These are phyloP conservation scores for Fusarium pilosicola DNA, from an alignment of 2,329 filamentous ascomycete species.

Conservation along the genomic window DNA sequence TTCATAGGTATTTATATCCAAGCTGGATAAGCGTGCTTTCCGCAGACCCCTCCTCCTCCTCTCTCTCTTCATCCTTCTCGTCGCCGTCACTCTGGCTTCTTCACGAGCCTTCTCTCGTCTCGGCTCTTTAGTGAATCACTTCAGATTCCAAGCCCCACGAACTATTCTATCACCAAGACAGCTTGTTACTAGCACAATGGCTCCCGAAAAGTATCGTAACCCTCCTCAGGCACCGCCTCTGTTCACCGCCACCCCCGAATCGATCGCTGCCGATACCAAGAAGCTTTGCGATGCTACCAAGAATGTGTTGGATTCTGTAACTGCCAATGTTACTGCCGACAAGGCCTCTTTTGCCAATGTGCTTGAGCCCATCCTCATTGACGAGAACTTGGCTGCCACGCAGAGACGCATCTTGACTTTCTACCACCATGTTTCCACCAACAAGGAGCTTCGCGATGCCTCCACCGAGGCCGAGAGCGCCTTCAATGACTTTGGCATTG, in stretches of 20 bases:
- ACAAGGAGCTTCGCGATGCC: conserved; percentile 76
- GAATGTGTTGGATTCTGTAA: conserved; percentile 72
- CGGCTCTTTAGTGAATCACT: conserved; percentile 65
- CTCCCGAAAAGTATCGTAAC: conserved; percentile 72
- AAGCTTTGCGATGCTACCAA: conserved; percentile 71
- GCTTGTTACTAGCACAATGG: conserved; percentile 68
- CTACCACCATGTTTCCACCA: conserved; percentile 80
- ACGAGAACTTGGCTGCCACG: conserved; percentile 73
- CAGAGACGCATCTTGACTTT: conserved; percentile 76
- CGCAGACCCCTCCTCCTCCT: conserved; percentile 49
- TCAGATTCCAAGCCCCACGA: conserved; percentile 55
- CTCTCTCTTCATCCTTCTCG: conserved; percentile 65
- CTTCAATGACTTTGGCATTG: conserved; percentile 80
- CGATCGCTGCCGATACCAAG: conserved; percentile 74
- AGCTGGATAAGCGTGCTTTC: conserved; percentile 45
- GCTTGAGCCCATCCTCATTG: conserved; percentile 74
- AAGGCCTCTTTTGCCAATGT: conserved; percentile 66
- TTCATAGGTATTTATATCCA: conserved; percentile 21
- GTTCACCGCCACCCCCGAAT: conserved; percentile 79
- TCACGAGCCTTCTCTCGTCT: conserved; percentile 68
- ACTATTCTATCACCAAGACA: conserved; percentile 46
- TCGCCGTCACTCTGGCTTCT: conserved; percentile 74
- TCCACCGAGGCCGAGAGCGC: conserved; percentile 80
- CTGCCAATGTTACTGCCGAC: conserved; percentile 65
- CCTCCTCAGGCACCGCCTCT: conserved; percentile 82